Evolutionary conservation across 129 eudicot species (phyloP), one percentile per base, ranked within the genome.

Genomic region (Solidago caesia): DNA sequence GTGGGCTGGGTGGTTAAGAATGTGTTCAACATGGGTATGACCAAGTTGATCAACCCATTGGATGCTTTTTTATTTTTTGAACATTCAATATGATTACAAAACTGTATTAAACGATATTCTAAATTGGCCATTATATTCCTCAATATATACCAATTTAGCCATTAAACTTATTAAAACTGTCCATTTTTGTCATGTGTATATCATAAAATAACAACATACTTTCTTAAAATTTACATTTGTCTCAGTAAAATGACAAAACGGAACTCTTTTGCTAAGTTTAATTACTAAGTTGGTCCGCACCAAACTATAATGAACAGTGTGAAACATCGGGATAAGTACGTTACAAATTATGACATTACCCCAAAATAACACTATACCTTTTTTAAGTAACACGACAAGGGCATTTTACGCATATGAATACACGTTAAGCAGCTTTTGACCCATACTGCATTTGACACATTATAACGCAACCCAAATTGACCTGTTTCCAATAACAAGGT

Each of bases 381-480:
- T 10, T 60, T 8, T 44, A 67, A 7, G 9, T 1, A 7, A 8
- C 42, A 15, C 12, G 26, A 15, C 45, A 16, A 47, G 10, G 57
- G 47, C 14, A 21, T 25, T 67, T 4, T 70, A 53, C n/a, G 61
- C 41, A 69, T 51, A 43, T 69, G 61, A 69, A 49, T 29, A 51
- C 27, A 29, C 9, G 0, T 69, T 39, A 53, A 39, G 64, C 44
- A 5, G 13, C 39, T 70, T 70, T 68, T 52, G 63, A 52, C 29
- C 21, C 39, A 0, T 70, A 33, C 25, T 9, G 29, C 26, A 2
- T 11, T 49, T 6, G 27, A 13, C 45, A 13, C 14, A 14, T 68
- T 48, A 68, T 46, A 47, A 47, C 47, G 7, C 44, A 68, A 48
- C 44, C 56, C 53, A 64, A 44, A 66, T 47, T 45, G 42, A 11